Base-by-base conservation (phyloP, 805 yeast species). In the Yamadazyma kitorensis region DNA sequence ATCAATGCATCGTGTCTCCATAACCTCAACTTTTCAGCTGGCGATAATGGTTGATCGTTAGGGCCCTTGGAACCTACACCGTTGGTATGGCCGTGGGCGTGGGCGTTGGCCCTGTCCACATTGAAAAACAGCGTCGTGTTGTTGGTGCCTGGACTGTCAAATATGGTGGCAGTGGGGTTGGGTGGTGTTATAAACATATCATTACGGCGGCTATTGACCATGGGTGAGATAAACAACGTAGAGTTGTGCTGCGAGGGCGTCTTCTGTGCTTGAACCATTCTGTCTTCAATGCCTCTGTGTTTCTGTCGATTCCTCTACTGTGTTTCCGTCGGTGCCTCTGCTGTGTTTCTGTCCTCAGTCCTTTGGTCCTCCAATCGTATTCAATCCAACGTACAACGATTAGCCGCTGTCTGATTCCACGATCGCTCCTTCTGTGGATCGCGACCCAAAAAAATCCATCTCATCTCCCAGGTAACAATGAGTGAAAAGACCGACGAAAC, bases 1-100 rank as follows among this genome's bases (percentile, higher is more conserved):
- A 84, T 80, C 37, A 84, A 58, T 0, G 98, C 95, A 52, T 88
- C 96, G 44, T 88, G 94, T 30, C 98, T 67, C 98, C 98, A 93
- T 18, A 86, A 65, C 29, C 98, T 63, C 22, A 93, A 70, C 46
- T 81, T 79, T 44, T 91, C 97, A 0, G 89, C 93, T 38, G 85
- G 93, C 0, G 95, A 74, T 25, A 77, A 51, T 27, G 34, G 35
- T 6, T 17, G n/a, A 7, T 27, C 24, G 13, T 40, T 34, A n/a
- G 35, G 37, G 22, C 33, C 40, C 28, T 37, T 30, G 5, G 28
- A 17, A n/a, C n/a, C n/a, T n/a, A n/a, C n/a, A n/a, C n/a, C 13
- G 17, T 10, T 29, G 10, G n/a, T 20, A 17, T 13, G n/a, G n/a
- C n/a, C 12, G 31, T 34, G 23, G 27, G 34, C 17, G 37, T 41